phyloP scores from a whole-genome alignment of 2,329 filamentous ascomycete species.

The Cladophialophora yegresii region DNA sequence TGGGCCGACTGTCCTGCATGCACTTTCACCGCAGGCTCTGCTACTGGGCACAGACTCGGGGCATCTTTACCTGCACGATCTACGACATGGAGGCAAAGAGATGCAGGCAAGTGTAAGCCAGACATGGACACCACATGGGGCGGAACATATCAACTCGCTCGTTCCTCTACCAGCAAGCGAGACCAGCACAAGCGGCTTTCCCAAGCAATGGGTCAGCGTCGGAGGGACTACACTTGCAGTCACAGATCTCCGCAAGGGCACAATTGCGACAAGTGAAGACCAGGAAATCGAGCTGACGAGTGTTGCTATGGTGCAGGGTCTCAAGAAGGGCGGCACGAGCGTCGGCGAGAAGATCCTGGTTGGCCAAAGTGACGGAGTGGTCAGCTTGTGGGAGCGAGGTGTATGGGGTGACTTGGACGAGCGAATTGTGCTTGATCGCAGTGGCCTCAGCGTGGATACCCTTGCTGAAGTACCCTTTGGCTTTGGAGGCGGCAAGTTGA shows the following conservation, averaged over 20 bases:
- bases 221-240: slow-evolving; percentile 89
- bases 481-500: slow-evolving; percentile 65
- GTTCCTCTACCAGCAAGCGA: slow-evolving; percentile 77
- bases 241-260: slow-evolving; percentile 82
- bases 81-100: slow-evolving; percentile 53
- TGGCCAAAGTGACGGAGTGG: slow-evolving; percentile 74
- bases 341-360: slow-evolving; percentile 76
- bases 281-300: slow-evolving; percentile 93
- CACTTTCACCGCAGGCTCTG: slow-evolving; percentile 81
- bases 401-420: slow-evolving; percentile 96
- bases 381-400: slow-evolving; percentile 92
- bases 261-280: slow-evolving; percentile 86
- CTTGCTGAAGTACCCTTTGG: slow-evolving; percentile 70
- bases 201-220: slow-evolving; percentile 93
- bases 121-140: slow-evolving; percentile 76
- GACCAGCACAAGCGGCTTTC: slow-evolving; percentile 81
- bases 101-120: slow-evolving; percentile 61
- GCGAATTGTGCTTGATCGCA: slow-evolving; percentile 73
- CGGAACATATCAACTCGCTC: slow-evolving; percentile 88
- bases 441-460: slow-evolving; percentile 79
- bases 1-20: slow-evolving; percentile 77
- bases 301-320: slow-evolving; percentile 72
- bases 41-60: slow-evolving; percentile 89
- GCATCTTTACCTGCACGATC: slow-evolving; percentile 82
- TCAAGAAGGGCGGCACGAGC: slow-evolving; percentile 66